phyloP scores from a whole-genome alignment of 352 stramenopile genomes.

The Pythium phragmiticola region DNA sequence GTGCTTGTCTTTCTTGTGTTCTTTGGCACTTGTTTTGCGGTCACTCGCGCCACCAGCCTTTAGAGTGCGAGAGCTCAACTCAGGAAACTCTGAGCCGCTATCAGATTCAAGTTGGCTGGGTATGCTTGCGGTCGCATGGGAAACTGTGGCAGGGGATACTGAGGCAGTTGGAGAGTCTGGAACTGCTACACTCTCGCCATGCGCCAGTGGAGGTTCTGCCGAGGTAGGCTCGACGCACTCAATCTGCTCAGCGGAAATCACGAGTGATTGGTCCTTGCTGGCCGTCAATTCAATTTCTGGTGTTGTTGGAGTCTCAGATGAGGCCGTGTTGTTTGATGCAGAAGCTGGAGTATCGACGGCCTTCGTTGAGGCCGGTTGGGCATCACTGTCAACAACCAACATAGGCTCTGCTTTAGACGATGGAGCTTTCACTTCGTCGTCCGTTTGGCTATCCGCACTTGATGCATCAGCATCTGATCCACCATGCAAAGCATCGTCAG shows the following conservation, averaged over 20 bases:
- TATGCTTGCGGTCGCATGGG: background rate
- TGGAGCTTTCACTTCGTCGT: conserved; percentile 4
- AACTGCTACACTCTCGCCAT: background rate
- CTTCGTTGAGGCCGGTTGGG: background rate
- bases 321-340: background rate
- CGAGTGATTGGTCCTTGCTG: background rate
- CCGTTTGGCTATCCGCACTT: conserved; percentile 8
- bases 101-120: conserved; percentile 14
- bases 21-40: conserved; percentile 34
- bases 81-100: conserved; percentile 23
- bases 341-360: background rate
- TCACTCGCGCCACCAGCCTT: conserved; percentile 23
- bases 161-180: background rate
- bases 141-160: background rate
- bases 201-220: background rate
- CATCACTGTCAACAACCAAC: background rate
- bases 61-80: background rate
- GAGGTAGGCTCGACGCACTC: background rate
- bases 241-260: background rate
- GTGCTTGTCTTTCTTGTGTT: conserved; percentile 53
- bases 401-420: background rate
- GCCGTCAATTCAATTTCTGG: background rate
- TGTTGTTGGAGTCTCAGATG: background rate
- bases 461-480: conserved; percentile 20
- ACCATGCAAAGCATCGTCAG: background rate